phyloP scores from a whole-genome alignment of 169 alveolate species.

The Plasmodium knowlesi region DNA sequence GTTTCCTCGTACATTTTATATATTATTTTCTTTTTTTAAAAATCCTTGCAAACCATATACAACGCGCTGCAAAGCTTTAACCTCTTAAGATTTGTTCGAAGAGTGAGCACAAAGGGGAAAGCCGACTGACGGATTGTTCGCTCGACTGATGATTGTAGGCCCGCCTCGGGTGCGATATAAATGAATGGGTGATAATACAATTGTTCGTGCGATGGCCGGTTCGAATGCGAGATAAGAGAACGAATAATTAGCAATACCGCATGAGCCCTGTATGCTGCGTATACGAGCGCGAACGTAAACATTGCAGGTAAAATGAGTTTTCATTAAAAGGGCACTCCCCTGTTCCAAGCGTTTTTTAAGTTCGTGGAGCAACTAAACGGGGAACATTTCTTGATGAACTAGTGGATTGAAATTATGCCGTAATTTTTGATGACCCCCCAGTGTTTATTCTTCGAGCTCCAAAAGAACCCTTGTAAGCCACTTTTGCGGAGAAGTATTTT shows the following conservation, averaged over 20 bases:
- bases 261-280: not conserved
- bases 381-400: not conserved
- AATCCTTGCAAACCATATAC: not conserved
- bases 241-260: not conserved
- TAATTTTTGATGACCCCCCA: not conserved
- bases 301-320: not conserved
- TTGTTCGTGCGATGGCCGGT: not conserved
- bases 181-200: not conserved
- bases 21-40: not conserved
- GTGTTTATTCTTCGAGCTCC: not conserved
- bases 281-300: not conserved
- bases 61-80: not conserved
- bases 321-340: not conserved
- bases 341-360: not conserved
- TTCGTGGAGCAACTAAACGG: not conserved
- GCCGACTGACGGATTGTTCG: not conserved
- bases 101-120: not conserved
- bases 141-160: not conserved
- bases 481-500: not conserved
- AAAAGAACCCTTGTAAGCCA: not conserved
- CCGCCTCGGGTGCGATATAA: not conserved
- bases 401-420: not conserved
- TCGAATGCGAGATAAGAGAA: not conserved
- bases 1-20: not conserved
- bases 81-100: not conserved